phyloP scores from a whole-genome alignment of 257 asterid species.

The Jasminum sambac region DNA sequence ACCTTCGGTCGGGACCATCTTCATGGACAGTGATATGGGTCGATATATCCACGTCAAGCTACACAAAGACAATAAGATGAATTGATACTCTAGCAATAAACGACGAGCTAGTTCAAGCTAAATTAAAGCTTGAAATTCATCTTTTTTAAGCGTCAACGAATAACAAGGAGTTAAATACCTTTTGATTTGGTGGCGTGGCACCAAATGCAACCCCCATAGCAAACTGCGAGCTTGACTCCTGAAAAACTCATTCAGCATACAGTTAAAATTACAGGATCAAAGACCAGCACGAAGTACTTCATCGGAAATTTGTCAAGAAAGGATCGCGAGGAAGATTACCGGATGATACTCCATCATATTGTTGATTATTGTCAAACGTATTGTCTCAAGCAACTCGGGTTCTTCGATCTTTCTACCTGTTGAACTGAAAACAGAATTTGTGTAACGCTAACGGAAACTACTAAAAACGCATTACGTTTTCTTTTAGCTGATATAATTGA shows the following conservation, averaged over 20 bases:
- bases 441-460: neutral
- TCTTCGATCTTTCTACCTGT: slow-evolving; percentile 90
- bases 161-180: slow-evolving; percentile 39
- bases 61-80: slow-evolving; percentile 18
- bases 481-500: slow-evolving; percentile 1
- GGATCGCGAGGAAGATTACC: slow-evolving; percentile 42
- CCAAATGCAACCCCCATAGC: slow-evolving; percentile 97
- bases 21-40: slow-evolving; percentile 62
- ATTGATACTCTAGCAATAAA: slow-evolving; percentile 16
- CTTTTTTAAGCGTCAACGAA: neutral
- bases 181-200: slow-evolving; percentile 48
- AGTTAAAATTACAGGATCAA: slow-evolving; percentile 23
- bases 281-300: slow-evolving; percentile 11
- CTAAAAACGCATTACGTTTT: neutral
- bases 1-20: slow-evolving; percentile 72
- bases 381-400: slow-evolving; percentile 95
- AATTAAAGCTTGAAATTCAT: neutral
- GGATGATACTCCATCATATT: slow-evolving; percentile 92
- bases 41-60: slow-evolving; percentile 79
- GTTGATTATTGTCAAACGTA: slow-evolving; percentile 94
- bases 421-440: slow-evolving; percentile 52
- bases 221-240: slow-evolving; percentile 89
- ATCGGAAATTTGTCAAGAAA: slow-evolving; percentile 6
- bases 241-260: slow-evolving; percentile 31
- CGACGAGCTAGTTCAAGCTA: neutral